Evolutionary conservation across 163 green algal genomes (phyloP).

Genomic region (Scenedesmus sp.): DNA sequence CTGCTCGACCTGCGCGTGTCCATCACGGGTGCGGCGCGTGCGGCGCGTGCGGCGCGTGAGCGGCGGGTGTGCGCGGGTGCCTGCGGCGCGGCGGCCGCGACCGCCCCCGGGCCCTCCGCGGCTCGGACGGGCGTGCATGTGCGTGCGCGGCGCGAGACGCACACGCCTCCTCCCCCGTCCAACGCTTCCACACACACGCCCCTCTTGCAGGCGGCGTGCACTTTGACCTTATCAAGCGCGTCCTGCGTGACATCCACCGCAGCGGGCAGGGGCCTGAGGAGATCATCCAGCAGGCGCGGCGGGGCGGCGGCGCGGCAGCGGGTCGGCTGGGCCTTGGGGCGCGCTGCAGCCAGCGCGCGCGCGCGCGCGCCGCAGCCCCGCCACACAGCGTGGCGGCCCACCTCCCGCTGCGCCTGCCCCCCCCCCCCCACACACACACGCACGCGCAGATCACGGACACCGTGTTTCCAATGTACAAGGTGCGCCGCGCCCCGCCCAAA

Average conservation of each 20-base stretch:
- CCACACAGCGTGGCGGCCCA: no score
- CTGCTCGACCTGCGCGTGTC: constrained; percentile 85
- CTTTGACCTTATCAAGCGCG: constrained; percentile 96
- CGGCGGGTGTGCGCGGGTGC: neutral
- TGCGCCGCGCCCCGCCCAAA: no score
- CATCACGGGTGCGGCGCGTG: constrained; percentile 69
- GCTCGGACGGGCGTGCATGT: no score
- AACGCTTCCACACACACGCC: constrained; percentile 50
- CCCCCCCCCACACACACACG: neutral
- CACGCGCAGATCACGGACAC: constrained; percentile 81
- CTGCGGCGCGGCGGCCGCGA: constrained; percentile 44
- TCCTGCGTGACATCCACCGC: constrained; percentile 93
- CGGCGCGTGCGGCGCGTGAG: neutral
- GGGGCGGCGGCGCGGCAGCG: neutral
- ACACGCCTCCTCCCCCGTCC: neutral
- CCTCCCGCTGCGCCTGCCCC: neutral
- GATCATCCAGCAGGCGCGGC: constrained; percentile 93
- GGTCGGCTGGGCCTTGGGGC: neutral
- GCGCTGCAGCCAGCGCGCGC: neutral
- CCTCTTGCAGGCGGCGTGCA: constrained; percentile 93
- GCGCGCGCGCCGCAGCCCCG: neutral
- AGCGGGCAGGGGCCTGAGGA: constrained; percentile 92
- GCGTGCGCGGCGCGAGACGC: no score
- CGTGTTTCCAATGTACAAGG: constrained; percentile 99
- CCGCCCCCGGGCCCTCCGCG: constrained; percentile 38